A percentile compares a stretch with the other conserved stretches of the same genome.
Conservation (phyloP, 495 filamentous ascomycete species). For the Penicillium robsamsonii region DNA sequence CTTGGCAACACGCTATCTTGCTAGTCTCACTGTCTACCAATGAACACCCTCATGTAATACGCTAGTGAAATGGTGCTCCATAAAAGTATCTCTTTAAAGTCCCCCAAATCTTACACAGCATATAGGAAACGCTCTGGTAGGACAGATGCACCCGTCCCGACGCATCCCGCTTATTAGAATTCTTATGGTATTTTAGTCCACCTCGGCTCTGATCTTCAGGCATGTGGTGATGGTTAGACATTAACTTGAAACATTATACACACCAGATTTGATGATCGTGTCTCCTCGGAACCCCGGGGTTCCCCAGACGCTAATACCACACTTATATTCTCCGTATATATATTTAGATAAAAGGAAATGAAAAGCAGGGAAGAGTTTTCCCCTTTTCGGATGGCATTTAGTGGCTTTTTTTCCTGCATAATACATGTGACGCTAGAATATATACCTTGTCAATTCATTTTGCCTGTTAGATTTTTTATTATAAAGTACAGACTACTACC, state of each 20-base stretch:
- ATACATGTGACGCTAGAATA: slow-evolving; percentile 14
- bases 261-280: not conserved
- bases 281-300: slow-evolving; percentile 10
- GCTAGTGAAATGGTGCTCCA: not conserved
- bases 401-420: slow-evolving; percentile 1
- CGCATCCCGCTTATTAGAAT: not conserved
- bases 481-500: slow-evolving; percentile 13
- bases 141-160: not conserved
- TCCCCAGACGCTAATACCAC: slow-evolving; percentile 5
- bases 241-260: slow-evolving; percentile 1
- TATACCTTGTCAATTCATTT: not conserved
- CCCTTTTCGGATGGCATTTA: not conserved
- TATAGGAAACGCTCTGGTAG: not conserved
- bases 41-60: not conserved
- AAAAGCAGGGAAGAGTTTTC: not conserved
- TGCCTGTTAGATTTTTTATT: not conserved
- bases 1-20: slow-evolving; percentile 5
- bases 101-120: not conserved
- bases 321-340: not conserved
- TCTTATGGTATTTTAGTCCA: not conserved
- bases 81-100: not conserved
- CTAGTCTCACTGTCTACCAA: slow-evolving; percentile 9
- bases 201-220: not conserved
- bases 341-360: not conserved
- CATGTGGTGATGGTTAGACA: not conserved